A percentile compares a stretch with the other conserved stretches of the same genome.
Conservation (phyloP, 768 basidiomycete genomes). For the Glaciozyma martinii region DNA sequence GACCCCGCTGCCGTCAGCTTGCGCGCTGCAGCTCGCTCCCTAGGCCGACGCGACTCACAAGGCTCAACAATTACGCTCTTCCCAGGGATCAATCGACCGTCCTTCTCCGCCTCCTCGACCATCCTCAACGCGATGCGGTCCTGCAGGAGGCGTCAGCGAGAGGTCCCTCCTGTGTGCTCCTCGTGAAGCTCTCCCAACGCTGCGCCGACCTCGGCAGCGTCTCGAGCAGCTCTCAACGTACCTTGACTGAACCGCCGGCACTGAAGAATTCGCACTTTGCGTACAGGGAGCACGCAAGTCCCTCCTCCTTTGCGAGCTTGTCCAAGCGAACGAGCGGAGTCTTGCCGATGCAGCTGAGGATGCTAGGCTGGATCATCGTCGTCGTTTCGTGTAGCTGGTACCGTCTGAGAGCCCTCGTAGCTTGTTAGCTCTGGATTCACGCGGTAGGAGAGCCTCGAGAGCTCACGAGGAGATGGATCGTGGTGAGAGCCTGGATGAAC, state of each 20-base stretch:
- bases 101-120: slow-evolving; percentile 86
- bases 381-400: too few relatives aligned
- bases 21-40: background rate
- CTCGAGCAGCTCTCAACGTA: background rate
- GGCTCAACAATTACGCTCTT: slow-evolving; percentile 90
- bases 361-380: background rate
- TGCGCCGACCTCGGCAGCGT: background rate
- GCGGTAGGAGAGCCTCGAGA: too few relatives aligned
- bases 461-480: too few relatives aligned
- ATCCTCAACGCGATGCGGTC: slow-evolving; percentile 50
- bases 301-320: slow-evolving; percentile 62
- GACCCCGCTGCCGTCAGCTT: background rate
- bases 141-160: slow-evolving; percentile 5
- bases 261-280: slow-evolving; percentile 85
- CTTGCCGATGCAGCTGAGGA: slow-evolving; percentile 63
- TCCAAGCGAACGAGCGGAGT: slow-evolving; percentile 82
- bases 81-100: slow-evolving; percentile 75
- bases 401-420: too few relatives aligned
- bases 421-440: too few relatives aligned
- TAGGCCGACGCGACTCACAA: slow-evolving; percentile 38
- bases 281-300: slow-evolving; percentile 78
- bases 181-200: background rate
- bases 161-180: background rate
- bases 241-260: slow-evolving; percentile 89
- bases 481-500: too few relatives aligned